Conservation (phyloP, 75 land plant genomes). For the Adiantum capillusveneris region DNA sequence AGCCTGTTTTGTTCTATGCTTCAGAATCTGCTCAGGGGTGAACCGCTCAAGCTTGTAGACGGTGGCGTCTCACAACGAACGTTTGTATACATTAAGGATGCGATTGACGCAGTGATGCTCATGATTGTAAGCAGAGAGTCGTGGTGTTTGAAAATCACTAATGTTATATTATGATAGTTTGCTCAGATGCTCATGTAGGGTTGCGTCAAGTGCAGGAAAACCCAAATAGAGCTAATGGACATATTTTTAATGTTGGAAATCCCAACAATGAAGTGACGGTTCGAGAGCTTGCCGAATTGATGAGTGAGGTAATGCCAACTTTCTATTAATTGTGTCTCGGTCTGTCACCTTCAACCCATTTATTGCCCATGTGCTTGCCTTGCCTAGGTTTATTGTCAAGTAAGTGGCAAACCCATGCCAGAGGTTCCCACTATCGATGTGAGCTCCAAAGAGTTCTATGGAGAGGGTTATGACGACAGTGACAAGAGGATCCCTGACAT, state of each 20-base stretch:
- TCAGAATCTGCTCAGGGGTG: constrained; percentile 70
- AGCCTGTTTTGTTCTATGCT: background rate
- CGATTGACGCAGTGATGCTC: constrained; percentile 80
- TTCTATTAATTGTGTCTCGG: too few relatives aligned
- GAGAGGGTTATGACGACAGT: constrained; percentile 97
- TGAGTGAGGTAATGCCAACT: constrained; percentile 54
- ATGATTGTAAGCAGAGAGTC: constrained; percentile 63
- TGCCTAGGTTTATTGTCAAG: constrained; percentile 67
- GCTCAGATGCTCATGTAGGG: too few relatives aligned
- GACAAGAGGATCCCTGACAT: constrained; percentile 97
- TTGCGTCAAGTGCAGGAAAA: constrained; percentile 52
- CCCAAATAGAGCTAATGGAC: constrained; percentile 82
- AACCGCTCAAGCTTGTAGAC: constrained; percentile 94
- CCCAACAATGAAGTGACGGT: constrained; percentile 93
- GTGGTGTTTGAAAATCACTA: background rate
- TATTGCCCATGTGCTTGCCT: too few relatives aligned
- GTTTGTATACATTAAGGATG: constrained; percentile 93
- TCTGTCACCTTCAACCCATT: too few relatives aligned
- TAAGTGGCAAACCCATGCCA: constrained; percentile 58
- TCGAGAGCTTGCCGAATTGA: constrained; percentile 80
- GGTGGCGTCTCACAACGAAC: constrained; percentile 91
- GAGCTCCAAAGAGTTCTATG: constrained; percentile 94
- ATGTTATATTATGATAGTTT: background rate
- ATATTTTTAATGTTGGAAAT: constrained; percentile 94
- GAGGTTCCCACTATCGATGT: constrained; percentile 78